phyloP scores from a whole-genome alignment of 441 rosid genomes.

The Pelargonium australe region DNA sequence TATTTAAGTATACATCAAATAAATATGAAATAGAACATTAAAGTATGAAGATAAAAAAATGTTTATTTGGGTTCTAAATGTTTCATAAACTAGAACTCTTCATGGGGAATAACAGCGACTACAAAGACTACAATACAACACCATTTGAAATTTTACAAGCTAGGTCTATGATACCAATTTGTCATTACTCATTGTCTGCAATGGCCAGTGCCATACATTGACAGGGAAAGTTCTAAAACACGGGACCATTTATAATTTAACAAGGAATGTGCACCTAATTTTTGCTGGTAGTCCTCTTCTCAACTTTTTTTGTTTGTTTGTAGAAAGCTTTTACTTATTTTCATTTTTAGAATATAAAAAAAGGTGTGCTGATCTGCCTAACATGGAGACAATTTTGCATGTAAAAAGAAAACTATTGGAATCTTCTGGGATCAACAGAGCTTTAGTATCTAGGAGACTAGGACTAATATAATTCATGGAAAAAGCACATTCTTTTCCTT shows the following conservation, averaged over 20 bases:
- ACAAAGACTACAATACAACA: background rate
- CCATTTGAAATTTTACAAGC: background rate
- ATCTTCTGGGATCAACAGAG: background rate
- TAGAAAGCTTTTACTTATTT: background rate
- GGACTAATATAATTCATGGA: background rate
- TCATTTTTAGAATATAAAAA: background rate
- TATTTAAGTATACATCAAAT: conserved; percentile 10
- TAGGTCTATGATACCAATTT: background rate
- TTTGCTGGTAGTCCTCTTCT: background rate
- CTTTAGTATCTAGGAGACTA: background rate
- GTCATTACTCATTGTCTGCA: background rate
- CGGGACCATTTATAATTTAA: too few species aligned
- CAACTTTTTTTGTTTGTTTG: too few species aligned
- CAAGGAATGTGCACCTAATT: too few species aligned
- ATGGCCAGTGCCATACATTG: background rate
- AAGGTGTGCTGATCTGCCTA: background rate
- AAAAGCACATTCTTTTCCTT: background rate
- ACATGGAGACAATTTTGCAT: background rate
- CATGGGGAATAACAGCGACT: conserved; percentile 3
- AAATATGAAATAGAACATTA: background rate
- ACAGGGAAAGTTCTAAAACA: background rate
- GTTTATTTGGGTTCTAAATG: background rate
- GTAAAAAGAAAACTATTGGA: background rate
- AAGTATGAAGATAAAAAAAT: background rate
- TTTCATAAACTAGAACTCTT: background rate